Percentiles rank a stretch among this genome's conserved stretches.
Evolutionary conservation across 345 rosid genomes (phyloP).

Genomic region (Atalantia buxifolia): DNA sequence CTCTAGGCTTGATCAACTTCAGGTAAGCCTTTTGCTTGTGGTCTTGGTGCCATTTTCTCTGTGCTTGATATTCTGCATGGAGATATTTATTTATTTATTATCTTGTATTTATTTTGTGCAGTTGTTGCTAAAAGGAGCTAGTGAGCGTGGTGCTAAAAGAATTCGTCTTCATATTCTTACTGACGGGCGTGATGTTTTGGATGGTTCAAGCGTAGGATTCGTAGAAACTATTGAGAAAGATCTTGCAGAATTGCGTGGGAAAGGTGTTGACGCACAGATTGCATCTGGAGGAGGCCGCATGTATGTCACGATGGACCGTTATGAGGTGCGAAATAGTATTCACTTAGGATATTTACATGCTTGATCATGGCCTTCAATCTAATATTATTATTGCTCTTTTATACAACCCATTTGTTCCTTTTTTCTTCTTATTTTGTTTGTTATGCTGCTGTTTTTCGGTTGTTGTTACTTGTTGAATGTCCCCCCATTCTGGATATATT

Average conservation of each 20-base stretch:
- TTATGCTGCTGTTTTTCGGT: background rate
- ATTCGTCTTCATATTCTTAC: slow-evolving; percentile 89
- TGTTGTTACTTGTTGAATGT: background rate
- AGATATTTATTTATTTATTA: background rate
- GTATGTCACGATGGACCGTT: slow-evolving; percentile 95
- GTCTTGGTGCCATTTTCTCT: background rate
- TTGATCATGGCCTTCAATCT: background rate
- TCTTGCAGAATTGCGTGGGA: slow-evolving; percentile 50
- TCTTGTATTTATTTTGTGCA: slow-evolving; percentile 23
- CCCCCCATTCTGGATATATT: background rate
- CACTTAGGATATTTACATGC: background rate
- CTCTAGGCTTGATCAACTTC: slow-evolving; percentile 91
- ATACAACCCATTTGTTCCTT: background rate
- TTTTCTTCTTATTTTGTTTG: background rate
- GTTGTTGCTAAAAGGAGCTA: slow-evolving; percentile 83
- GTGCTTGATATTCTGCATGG: background rate
- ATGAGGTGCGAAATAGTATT: slow-evolving; percentile 51
- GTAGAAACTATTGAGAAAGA: slow-evolving; percentile 81
- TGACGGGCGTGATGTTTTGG: slow-evolving; percentile 97
- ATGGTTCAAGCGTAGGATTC: slow-evolving; percentile 86
- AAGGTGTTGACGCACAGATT: slow-evolving; percentile 83
- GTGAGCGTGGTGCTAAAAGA: slow-evolving; percentile 83
- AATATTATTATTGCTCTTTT: background rate
- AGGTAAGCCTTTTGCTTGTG: slow-evolving; percentile 31
- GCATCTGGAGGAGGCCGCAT: slow-evolving; percentile 99